phyloP scores from a whole-genome alignment of 2,329 filamentous ascomycete species.

The Coleophoma eucalyptorum region DNA sequence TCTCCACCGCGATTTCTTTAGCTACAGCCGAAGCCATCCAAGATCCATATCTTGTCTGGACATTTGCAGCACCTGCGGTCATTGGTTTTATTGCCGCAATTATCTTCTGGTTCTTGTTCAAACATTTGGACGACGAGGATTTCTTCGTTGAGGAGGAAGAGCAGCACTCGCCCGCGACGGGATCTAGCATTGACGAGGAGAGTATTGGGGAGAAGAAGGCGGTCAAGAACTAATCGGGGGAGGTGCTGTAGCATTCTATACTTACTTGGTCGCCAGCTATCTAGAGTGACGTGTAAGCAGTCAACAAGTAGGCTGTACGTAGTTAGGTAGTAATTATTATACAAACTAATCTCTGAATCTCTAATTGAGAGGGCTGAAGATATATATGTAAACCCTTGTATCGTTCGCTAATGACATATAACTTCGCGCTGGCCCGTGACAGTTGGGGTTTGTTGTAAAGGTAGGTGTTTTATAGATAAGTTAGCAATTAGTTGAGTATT shows the following conservation, averaged over 20 bases:
- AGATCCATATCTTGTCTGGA: slow-evolving; percentile 65
- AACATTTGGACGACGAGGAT: slow-evolving; percentile 1
- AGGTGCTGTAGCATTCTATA: background rate
- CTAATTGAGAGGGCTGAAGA: too few species aligned
- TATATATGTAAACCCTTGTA: too few species aligned
- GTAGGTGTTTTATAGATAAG: too few species aligned
- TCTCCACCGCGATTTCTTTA: slow-evolving; percentile 65
- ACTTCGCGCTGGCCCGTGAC: too few species aligned
- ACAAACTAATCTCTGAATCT: too few species aligned
- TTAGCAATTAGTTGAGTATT: too few species aligned
- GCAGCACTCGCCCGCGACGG: background rate
- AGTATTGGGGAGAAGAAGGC: background rate
- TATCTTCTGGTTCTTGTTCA: slow-evolving; percentile 6
- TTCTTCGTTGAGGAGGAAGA: background rate
- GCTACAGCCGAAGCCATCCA: slow-evolving; percentile 57
- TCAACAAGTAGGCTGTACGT: too few species aligned
- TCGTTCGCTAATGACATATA: too few species aligned
- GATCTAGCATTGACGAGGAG: background rate
- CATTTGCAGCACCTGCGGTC: slow-evolving; percentile 60
- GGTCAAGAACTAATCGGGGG: background rate
- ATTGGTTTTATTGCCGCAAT: slow-evolving; percentile 36
- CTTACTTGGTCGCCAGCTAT: too few species aligned
- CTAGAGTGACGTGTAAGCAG: too few species aligned
- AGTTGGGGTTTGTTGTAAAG: too few species aligned
- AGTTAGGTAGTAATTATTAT: too few species aligned